A percentile compares a stretch with the other conserved stretches of the same genome.
Conservation (phyloP, 1,284 basidiomycete species). For the Ceratobasidium sp. region DNA sequence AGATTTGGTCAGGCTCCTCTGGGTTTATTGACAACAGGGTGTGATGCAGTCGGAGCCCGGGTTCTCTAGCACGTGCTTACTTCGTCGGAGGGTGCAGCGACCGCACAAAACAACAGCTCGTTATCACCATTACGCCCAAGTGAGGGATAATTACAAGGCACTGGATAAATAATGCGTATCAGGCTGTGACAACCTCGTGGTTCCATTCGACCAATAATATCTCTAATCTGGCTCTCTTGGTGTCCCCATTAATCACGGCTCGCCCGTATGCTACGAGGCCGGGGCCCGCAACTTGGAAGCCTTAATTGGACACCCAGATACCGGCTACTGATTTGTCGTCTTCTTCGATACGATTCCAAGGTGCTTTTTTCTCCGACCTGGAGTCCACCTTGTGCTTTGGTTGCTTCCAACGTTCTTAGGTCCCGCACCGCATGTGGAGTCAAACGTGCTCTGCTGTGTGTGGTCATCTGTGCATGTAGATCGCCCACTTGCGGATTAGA, state of each 20-base stretch:
- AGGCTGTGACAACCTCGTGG: no score
- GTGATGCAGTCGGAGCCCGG: no score
- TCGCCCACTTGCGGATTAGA: neutral
- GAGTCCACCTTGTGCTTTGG: constrained; percentile 4
- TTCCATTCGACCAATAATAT: neutral
- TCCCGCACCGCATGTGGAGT: neutral
- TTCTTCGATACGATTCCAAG: neutral
- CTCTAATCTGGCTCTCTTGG: neutral
- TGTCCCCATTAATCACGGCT: neutral
- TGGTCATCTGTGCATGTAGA: neutral
- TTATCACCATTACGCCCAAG: no score
- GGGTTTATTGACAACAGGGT: no score
- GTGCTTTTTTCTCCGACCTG: neutral
- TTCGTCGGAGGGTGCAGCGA: no score
- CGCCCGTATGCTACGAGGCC: neutral
- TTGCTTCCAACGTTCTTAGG: neutral
- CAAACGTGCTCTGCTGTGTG: neutral
- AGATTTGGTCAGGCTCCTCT: no score
- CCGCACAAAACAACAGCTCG: no score
- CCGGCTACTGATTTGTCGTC: constrained; percentile 12
- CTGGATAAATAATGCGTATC: no score
- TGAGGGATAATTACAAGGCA: no score
- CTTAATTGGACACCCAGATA: constrained; percentile 1
- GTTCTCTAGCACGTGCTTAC: no score
- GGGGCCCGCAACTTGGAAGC: neutral